phyloP scores from a whole-genome alignment of 2,329 filamentous ascomycete genomes.

The Arthrinium phaeospermum region DNA sequence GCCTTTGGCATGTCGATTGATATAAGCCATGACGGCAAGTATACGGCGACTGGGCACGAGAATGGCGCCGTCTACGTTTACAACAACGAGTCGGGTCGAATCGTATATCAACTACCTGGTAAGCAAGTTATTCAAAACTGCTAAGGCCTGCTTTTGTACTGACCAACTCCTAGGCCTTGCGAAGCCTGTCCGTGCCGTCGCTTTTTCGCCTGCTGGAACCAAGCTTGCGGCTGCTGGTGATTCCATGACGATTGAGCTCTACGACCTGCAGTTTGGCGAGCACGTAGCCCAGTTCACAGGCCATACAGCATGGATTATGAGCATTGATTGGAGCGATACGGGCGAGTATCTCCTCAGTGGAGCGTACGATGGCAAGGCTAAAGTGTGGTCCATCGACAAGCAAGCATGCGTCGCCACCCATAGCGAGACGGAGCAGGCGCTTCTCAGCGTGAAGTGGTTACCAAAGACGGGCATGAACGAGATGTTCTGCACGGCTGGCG shows the following conservation, averaged over 20 bases:
- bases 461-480: constrained; percentile 72
- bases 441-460: constrained; percentile 88
- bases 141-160: not conserved
- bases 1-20: constrained; percentile 92
- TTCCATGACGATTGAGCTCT: constrained; percentile 85
- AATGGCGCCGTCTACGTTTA: constrained; percentile 94
- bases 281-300: constrained; percentile 79
- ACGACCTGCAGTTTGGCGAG: constrained; percentile 90
- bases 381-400: constrained; percentile 91
- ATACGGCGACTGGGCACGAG: constrained; percentile 91
- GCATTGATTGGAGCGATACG: constrained; percentile 89
- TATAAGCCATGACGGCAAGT: constrained; percentile 77
- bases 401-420: constrained; percentile 89
- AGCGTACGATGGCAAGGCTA: constrained; percentile 90
- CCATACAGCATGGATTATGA: constrained; percentile 86
- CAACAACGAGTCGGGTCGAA: constrained; percentile 85
- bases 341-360: constrained; percentile 91
- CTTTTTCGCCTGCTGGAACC: constrained; percentile 86
- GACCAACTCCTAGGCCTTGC: constrained; percentile 66
- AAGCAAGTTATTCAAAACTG: constrained; percentile 31
- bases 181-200: constrained; percentile 82
- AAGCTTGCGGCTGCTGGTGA: constrained; percentile 91
- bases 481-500: constrained; percentile 80
- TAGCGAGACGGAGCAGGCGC: constrained; percentile 82
- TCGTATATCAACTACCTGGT: constrained; percentile 86